Evolutionary conservation across 768 basidiomycete genomes (phyloP), one percentile per base, ranked within the genome.

Genomic region (Lanmaoa pseudosensibilis): DNA sequence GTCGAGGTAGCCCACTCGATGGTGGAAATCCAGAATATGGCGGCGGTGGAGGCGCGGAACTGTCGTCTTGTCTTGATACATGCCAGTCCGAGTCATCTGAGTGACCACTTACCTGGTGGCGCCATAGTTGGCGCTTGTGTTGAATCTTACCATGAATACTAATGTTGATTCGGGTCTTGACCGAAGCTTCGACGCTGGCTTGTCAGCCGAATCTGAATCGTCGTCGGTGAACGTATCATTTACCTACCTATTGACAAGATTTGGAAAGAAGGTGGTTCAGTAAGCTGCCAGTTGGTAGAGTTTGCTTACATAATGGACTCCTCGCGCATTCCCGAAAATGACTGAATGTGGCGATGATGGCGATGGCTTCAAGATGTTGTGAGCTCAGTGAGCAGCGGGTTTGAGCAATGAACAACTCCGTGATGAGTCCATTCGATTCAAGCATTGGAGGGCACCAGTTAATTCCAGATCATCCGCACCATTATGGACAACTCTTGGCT

Each of bases 31-130:
- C 56, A 25, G 52, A 15, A 49, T 62, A 63, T 4, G 61, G 48
- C 13, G 60, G 60, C 4, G 61, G 60, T 3, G 52, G 56, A 12
- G 58, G 30, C 4, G 15, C 44, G 10, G 19, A 41, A 37, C 55
- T 61, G 43, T n/a, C 13, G 9, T 18, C 12, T 13, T 32, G 37
- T 3, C 18, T 61, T 25, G 34, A 19, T 27, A 9, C 1, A 12
- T 15, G 30, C 9, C 3, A 0, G 5, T 27, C 6, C 8, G 37
- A 18, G 19, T 8, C 5, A 15, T 5, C 18, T 32, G 30, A 19
- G 19, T 21, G 21, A 4, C 21, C 18, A 11, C 38, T 57, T 47
- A 45, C 60, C 30, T 46, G 10, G 55, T 62, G 4, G 55, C 47
- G 6, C 61, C 60, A 10, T 62, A 58, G 34, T 46, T 37, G 47